Evolutionary conservation across 2,329 filamentous ascomycete species (phyloP).

Genomic region (Leptographium lundbergii): DNA sequence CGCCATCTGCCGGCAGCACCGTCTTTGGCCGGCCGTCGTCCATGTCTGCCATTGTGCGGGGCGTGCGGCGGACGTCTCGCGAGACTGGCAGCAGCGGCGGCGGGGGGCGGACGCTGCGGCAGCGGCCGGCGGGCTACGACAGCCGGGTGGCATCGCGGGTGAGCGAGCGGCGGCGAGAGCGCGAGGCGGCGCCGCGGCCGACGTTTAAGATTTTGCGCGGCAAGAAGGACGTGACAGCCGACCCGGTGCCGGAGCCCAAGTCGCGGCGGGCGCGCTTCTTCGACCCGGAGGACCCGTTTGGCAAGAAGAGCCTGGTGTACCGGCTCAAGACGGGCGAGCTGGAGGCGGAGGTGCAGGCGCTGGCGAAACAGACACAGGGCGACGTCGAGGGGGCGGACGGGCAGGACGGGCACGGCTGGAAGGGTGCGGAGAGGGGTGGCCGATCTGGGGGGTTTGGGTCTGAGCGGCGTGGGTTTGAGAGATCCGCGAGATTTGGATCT

Average conservation of each 20-base stretch:
- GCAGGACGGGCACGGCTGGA: not conserved
- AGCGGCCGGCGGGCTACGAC: slow-evolving; percentile 5
- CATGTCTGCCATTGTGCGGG: slow-evolving; percentile 14
- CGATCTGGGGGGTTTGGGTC: not conserved
- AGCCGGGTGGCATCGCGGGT: slow-evolving; percentile 13
- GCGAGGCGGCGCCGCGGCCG: slow-evolving; percentile 14
- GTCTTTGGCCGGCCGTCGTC: slow-evolving; percentile 8
- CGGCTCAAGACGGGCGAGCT: slow-evolving; percentile 34
- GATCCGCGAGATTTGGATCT: too few relatives aligned
- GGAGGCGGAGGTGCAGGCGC: slow-evolving; percentile 18
- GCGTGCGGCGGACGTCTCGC: slow-evolving; percentile 11
- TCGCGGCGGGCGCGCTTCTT: slow-evolving; percentile 39
- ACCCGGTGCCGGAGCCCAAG: slow-evolving; percentile 24
- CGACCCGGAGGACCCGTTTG: slow-evolving; percentile 34
- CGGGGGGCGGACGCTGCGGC: slow-evolving; percentile 1
- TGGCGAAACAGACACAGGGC: not conserved
- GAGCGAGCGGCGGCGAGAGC: slow-evolving; percentile 16
- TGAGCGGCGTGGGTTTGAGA: too few relatives aligned
- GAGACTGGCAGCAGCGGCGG: not conserved
- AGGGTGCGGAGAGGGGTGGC: not conserved
- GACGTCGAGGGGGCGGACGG: not conserved
- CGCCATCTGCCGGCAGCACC: not conserved
- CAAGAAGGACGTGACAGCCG: slow-evolving; percentile 38
- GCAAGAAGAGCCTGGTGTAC: slow-evolving; percentile 44
- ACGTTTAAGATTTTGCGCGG: slow-evolving; percentile 29